Conservation (phyloP, 768 basidiomycete genomes). For the Coprinopsis strossmayeri region DNA sequence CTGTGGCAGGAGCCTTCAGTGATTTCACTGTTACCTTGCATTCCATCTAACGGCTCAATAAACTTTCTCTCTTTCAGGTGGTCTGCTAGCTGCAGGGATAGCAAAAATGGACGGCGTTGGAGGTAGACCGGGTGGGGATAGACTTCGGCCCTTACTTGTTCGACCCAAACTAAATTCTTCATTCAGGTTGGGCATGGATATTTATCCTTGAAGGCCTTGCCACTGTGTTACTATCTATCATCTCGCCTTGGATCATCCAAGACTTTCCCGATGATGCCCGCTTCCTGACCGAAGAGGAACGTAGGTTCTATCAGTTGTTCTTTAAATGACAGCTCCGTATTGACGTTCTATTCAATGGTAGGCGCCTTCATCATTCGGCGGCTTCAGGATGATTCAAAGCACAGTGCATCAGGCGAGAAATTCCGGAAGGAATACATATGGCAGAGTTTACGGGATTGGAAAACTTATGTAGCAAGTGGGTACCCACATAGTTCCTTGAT, state of each 20-base stretch:
- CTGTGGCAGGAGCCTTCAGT: conserved; percentile 74
- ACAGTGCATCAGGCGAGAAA: conserved; percentile 56
- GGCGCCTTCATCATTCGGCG: conserved; percentile 60
- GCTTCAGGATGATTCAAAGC: conserved; percentile 56
- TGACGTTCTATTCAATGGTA: neutral
- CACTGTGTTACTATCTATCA: conserved; percentile 51
- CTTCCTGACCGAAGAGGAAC: conserved; percentile 61
- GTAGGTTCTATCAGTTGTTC: conserved; percentile 27
- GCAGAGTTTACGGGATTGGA: conserved; percentile 63
- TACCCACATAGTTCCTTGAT: conserved; percentile 7
- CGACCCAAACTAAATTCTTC: neutral
- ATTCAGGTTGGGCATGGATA: conserved; percentile 57
- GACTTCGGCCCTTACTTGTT: conserved; percentile 32
- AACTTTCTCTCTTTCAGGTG: too few relatives aligned
- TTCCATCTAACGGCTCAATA: neutral
- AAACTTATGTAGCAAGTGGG: conserved; percentile 67
- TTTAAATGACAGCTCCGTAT: too few relatives aligned
- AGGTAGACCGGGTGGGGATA: conserved; percentile 44
- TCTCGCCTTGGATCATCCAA: conserved; percentile 67
- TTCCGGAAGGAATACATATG: conserved; percentile 50
- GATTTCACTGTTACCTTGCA: conserved; percentile 12
- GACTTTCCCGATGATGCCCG: conserved; percentile 75
- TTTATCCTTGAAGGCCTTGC: conserved; percentile 71
- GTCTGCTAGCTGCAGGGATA: conserved; percentile 60
- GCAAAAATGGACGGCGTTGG: conserved; percentile 66